Conservation (phyloP, 257 asterid species). For the Anisodus tanguticus region DNA sequence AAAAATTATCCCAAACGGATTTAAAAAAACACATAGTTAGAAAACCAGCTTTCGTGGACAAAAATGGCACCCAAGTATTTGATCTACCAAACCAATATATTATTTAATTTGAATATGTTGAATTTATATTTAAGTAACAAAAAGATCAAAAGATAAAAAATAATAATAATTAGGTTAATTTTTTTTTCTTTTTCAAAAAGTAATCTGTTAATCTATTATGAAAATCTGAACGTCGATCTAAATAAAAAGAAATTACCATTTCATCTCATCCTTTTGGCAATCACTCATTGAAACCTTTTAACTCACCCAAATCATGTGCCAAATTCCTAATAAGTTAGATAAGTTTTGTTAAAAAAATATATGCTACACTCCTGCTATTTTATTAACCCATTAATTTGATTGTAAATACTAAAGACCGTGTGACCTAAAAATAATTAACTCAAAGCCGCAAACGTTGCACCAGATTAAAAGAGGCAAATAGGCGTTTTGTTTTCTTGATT, state of each 20-base stretch:
- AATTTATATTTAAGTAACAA: too few species aligned
- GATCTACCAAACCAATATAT: too few species aligned
- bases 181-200: neutral
- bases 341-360: neutral
- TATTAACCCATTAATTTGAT: too few species aligned
- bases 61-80: too few species aligned
- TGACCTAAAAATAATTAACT: too few species aligned
- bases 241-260: neutral
- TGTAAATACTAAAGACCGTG: too few species aligned
- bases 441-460: neutral
- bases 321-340: neutral
- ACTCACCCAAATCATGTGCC: neutral
- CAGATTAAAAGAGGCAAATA: neutral
- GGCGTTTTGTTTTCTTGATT: conserved; percentile 29
- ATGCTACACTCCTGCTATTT: neutral
- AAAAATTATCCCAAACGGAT: too few species aligned
- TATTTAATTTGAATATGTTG: neutral
- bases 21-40: too few species aligned
- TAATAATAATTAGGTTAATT: neutral
- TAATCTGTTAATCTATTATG: too few species aligned
- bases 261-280: neutral
- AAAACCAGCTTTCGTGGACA: too few species aligned
- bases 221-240: too few species aligned
- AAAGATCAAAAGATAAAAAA: neutral
- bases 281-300: neutral